These are phyloP conservation scores for Lyophyllum shimeji DNA, from an alignment of 768 basidiomycete species.

Conservation along the genomic window DNA sequence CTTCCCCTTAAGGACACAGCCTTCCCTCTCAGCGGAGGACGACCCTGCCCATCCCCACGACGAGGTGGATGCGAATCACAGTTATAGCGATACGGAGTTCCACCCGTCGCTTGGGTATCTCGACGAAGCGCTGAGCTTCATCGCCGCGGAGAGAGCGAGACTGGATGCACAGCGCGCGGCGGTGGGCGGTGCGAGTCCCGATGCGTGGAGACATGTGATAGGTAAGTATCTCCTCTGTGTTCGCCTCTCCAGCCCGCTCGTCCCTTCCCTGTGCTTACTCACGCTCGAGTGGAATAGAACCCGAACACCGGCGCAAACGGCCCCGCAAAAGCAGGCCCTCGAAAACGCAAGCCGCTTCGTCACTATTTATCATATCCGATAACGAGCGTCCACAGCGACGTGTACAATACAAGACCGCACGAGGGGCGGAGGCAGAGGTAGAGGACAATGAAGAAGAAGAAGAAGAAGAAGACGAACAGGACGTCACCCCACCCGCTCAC, in stretches of 20 bases:
- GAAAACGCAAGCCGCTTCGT: neutral
- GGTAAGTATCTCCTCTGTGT: conserved; percentile 24
- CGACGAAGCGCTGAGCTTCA: conserved; percentile 72
- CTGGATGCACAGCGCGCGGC: conserved; percentile 40
- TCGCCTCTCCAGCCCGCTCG: too few species aligned
- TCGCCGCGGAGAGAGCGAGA: conserved; percentile 67
- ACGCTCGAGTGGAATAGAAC: conserved; percentile 26
- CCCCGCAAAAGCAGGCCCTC: neutral
- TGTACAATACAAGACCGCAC: neutral
- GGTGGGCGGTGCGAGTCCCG: conserved; percentile 19
- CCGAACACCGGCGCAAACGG: conserved; percentile 36
- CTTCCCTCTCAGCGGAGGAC: too few species aligned
- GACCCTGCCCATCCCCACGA: too few species aligned
- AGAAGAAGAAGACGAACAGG: neutral
- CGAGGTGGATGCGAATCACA: neutral
- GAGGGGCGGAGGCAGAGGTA: too few species aligned
- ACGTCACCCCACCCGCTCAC: too few species aligned
- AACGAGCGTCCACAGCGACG: neutral
- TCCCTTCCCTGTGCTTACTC: conserved; percentile 6
- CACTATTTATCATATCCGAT: neutral
- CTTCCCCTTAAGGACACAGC: too few species aligned
- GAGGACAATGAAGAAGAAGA: neutral
- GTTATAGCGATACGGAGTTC: neutral
- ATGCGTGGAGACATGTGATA: conserved; percentile 37
- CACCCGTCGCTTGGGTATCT: conserved; percentile 69